These are phyloP conservation scores for Nigrospora sphaerica DNA, from an alignment of 2,329 filamentous ascomycete species.

Conservation along the genomic window DNA sequence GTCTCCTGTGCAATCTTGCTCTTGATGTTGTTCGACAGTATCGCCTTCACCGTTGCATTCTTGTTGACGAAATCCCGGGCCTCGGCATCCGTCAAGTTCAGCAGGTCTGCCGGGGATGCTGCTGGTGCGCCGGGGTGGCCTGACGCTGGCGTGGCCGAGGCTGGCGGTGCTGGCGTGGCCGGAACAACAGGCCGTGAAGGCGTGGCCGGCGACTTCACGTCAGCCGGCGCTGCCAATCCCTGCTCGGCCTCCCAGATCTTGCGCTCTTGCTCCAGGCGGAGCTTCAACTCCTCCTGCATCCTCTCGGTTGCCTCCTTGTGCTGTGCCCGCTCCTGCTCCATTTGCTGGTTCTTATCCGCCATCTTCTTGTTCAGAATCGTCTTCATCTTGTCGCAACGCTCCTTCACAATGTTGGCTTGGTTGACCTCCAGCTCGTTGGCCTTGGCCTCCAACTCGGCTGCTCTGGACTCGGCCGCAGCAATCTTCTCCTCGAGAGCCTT, in stretches of 20 bases:
- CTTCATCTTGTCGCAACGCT: slow-evolving; percentile 64
- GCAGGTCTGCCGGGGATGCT: slow-evolving; percentile 31
- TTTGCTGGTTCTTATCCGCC: slow-evolving; percentile 51
- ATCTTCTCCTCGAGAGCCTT: slow-evolving; percentile 57
- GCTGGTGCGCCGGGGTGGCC: not conserved
- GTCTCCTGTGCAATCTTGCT: slow-evolving; percentile 62
- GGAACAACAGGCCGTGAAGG: slow-evolving; percentile 30
- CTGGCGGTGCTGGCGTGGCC: slow-evolving; percentile 19
- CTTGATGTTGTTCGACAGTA: slow-evolving; percentile 56
- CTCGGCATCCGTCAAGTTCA: slow-evolving; percentile 44
- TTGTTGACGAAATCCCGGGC: slow-evolving; percentile 49
- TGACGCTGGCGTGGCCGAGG: slow-evolving; percentile 24
- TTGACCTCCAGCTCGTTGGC: slow-evolving; percentile 57
- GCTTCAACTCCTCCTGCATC: slow-evolving; percentile 33
- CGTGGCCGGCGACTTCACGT: slow-evolving; percentile 22
- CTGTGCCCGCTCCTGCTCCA: slow-evolving; percentile 33
- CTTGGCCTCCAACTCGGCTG: slow-evolving; percentile 58
- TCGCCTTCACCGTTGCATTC: slow-evolving; percentile 50
- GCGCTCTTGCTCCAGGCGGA: slow-evolving; percentile 55
- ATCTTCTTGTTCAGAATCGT: slow-evolving; percentile 62
- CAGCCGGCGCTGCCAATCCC: not conserved
- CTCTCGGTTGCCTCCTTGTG: slow-evolving; percentile 46
- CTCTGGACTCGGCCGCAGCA: slow-evolving; percentile 51
- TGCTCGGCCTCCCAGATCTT: slow-evolving; percentile 46
- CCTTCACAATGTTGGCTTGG: slow-evolving; percentile 53